These are phyloP conservation scores for Aciculoconidium aculeatum DNA, from an alignment of 805 yeast species.

Conservation along the genomic window DNA sequence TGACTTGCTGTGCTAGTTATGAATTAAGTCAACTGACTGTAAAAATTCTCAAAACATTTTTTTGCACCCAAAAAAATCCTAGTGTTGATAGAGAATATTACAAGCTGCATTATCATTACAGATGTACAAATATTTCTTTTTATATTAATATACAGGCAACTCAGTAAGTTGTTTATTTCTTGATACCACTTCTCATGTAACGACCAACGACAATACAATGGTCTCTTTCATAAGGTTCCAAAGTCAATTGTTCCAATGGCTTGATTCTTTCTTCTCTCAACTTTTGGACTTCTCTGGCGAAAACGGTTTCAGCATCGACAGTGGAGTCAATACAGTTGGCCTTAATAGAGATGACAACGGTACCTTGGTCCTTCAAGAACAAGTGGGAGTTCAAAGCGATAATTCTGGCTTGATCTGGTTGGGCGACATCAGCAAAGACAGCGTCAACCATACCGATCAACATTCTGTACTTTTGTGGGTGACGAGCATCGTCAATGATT, in stretches of 20 bases:
- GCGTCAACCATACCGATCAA: conserved; percentile 97
- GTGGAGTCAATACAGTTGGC: conserved; percentile 99
- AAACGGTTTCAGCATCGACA: conserved; percentile 98
- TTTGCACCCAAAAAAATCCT: no score
- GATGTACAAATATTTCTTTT: neutral
- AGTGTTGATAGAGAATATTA: no score
- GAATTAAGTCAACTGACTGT: no score
- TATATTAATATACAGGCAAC: no score
- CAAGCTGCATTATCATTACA: neutral
- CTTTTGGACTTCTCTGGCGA: conserved; percentile 98
- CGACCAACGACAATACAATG: conserved; percentile 98
- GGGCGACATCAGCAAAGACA: conserved; percentile 99
- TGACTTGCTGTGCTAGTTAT: no score
- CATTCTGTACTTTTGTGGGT: conserved; percentile 99
- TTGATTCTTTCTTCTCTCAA: conserved; percentile 98
- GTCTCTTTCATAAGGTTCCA: conserved; percentile 99
- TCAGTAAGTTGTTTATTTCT: conserved; percentile 29
- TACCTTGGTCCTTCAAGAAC: conserved; percentile 97
- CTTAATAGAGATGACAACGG: conserved; percentile 97
- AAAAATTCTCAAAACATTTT: no score
- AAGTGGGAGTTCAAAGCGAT: conserved; percentile 97
- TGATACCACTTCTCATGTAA: conserved; percentile 85
- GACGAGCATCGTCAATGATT: conserved; percentile 99
- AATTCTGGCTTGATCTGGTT: conserved; percentile 99
- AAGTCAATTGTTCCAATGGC: conserved; percentile 96